A percentile compares a stretch with the other conserved stretches of the same genome.
Evolutionary conservation across 768 basidiomycete species (phyloP).

Genomic region (Amanita fuliginea): DNA sequence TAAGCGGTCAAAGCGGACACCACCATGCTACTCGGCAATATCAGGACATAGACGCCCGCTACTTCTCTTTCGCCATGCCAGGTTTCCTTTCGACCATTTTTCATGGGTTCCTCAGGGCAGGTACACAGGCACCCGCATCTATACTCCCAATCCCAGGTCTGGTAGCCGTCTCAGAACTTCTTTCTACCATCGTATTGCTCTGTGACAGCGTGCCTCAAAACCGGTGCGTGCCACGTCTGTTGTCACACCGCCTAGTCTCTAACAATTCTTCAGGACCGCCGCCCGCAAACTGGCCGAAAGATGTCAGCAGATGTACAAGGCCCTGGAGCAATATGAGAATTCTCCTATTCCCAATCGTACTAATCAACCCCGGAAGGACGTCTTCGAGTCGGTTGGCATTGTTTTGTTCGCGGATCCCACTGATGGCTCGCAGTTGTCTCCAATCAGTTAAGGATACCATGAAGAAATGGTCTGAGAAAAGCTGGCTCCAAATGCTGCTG

Average conservation of each 20-base stretch:
- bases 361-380: constrained; percentile 21
- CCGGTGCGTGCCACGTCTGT: constrained; percentile 20
- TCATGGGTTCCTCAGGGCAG: neutral
- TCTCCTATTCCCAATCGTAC: constrained; percentile 22
- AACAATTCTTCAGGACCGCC: constrained; percentile 21
- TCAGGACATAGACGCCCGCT: too few species aligned
- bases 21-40: too few species aligned
- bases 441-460: constrained; percentile 26
- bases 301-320: constrained; percentile 29
- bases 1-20: too few species aligned
- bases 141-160: constrained; percentile 39
- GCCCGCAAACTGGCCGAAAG: constrained; percentile 35
- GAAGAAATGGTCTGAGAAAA: constrained; percentile 31
- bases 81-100: neutral
- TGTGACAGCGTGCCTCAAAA: constrained; percentile 39
- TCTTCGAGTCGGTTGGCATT: constrained; percentile 11
- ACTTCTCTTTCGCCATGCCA: too few species aligned
- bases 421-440: constrained; percentile 10
- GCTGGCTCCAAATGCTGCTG: constrained; percentile 29
- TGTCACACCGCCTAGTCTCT: constrained; percentile 3
- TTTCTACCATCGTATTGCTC: constrained; percentile 32
- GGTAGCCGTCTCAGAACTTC: constrained; percentile 26
- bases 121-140: constrained; percentile 33
- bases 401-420: neutral
- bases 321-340: constrained; percentile 23